Percentiles rank a stretch among this genome's conserved stretches.
phyloP scores from a whole-genome alignment of 805 yeast genomes.

The Teunomyces gatunensis region DNA sequence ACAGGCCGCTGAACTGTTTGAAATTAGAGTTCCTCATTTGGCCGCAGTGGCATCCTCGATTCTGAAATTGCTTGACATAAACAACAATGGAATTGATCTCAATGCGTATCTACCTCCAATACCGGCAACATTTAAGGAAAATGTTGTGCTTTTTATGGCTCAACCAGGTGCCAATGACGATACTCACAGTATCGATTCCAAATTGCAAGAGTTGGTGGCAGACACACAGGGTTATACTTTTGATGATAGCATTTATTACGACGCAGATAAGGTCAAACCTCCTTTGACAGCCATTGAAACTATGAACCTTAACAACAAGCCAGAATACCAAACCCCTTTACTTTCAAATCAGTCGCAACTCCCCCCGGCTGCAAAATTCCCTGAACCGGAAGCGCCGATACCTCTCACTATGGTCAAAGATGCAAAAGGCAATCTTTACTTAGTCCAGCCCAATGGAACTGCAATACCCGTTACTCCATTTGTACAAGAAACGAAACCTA shows the following conservation, averaged over 20 bases:
- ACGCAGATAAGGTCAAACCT: background rate
- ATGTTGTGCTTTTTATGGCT: background rate
- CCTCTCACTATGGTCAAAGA: slow-evolving; percentile 6
- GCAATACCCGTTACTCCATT: slow-evolving; percentile 6
- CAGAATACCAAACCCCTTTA: background rate
- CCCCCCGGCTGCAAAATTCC: background rate
- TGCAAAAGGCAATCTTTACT: slow-evolving; percentile 8
- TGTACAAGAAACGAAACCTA: background rate
- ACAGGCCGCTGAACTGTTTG: slow-evolving; percentile 5
- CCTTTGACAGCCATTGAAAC: background rate
- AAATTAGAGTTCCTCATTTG: slow-evolving; percentile 11
- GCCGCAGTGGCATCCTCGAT: slow-evolving; percentile 8
- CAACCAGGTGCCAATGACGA: background rate
- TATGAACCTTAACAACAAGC: background rate
- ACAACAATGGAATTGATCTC: background rate
- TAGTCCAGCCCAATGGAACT: slow-evolving; percentile 12
- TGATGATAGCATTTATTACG: slow-evolving; percentile 4
- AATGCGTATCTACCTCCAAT: background rate
- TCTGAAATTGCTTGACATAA: background rate
- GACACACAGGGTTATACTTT: slow-evolving; percentile 17
- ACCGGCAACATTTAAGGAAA: background rate
- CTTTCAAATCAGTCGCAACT: background rate
- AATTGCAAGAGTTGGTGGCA: slow-evolving; percentile 12
- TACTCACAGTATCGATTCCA: slow-evolving; percentile 10
- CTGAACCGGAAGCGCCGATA: background rate